Base-by-base conservation (phyloP, 495 filamentous ascomycete species). In the Neurospora terricola region DNA sequence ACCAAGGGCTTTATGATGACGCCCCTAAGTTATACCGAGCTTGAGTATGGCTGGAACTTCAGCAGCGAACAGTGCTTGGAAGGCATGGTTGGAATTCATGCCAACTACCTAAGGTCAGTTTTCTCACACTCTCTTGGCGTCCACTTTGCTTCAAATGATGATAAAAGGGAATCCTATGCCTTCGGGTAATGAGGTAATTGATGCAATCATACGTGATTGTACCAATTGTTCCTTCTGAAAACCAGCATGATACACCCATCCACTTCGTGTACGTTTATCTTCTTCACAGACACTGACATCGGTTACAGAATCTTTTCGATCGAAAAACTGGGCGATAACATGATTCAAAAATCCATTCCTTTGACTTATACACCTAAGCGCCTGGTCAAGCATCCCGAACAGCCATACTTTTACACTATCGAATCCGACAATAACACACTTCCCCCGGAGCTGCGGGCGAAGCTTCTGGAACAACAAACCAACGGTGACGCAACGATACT, bases 31-130 rank as follows among this genome's bases (percentile, higher is more conserved):
- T 97, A 97, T 76, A 87, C 88, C 37, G 90, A 89, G n/a, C 86
- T 99, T 8, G 94, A 97, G 78, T 97, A 93, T 86, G 95, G 92
- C 27, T 97, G 94, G 91, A 97, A 92, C 76, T 98, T 99, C 76
- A 96, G 91, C 77, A 97, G 93, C 77, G 93, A 97, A 82, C 91
- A 96, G 77, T 96, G 94, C 75, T 86, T 90, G 16, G 94, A 97
- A 82, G 95, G 96, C 30, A 94, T 99, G 91, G 94, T 98, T 42
- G 94, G 94, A 71, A 95, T 99, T 71, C 92, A 97, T 81, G 93
- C 90, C 37, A 90, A 94, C 78, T 96, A 92, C 80, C 85, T 99
- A 23, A 86, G 93, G 94, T 96, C 88, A 81, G 93, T 89, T 70
- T 38, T n/a, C 42, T 71, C 23, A 7, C 54, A 73, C 72, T 43